phyloP scores from a whole-genome alignment of 495 filamentous ascomycete species.

The Daldinia grandis region DNA sequence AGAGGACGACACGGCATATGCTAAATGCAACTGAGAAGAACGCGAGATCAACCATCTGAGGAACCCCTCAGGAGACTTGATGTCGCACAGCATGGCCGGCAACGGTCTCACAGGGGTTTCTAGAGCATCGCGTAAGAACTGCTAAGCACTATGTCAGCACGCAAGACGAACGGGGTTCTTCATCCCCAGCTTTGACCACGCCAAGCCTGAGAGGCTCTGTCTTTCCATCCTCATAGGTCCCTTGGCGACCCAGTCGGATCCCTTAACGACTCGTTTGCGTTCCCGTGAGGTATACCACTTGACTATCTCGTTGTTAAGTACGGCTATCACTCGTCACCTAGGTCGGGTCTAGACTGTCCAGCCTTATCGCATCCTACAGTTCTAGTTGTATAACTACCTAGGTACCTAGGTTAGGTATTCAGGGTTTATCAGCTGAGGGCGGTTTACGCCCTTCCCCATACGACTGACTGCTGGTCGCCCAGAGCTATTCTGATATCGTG shows the following conservation, averaged over 20 bases:
- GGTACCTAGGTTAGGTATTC: too few species aligned
- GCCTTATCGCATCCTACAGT: slow-evolving; percentile 35
- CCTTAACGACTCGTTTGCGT: slow-evolving; percentile 33
- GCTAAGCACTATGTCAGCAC: slow-evolving; percentile 38
- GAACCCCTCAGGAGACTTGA: slow-evolving; percentile 35
- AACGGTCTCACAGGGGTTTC: slow-evolving; percentile 26
- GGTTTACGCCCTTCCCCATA: slow-evolving; percentile 9
- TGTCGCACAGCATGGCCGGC: slow-evolving; percentile 36
- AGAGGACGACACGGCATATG: slow-evolving; percentile 39
- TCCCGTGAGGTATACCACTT: slow-evolving; percentile 19
- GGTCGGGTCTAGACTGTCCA: slow-evolving; percentile 30
- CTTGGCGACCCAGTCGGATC: slow-evolving; percentile 39
- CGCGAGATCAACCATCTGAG: slow-evolving; percentile 35
- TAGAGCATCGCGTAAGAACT: slow-evolving; percentile 25
- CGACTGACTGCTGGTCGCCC: neutral
- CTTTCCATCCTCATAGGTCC: slow-evolving; percentile 34
- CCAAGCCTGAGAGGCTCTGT: slow-evolving; percentile 43
- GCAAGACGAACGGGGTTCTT: slow-evolving; percentile 14
- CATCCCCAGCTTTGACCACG: slow-evolving; percentile 25
- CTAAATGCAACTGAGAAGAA: slow-evolving; percentile 37
- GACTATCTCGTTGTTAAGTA: slow-evolving; percentile 25
- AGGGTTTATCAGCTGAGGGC: neutral
- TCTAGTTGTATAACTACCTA: slow-evolving; percentile 21
- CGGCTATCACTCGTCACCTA: slow-evolving; percentile 21
- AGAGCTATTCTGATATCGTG: slow-evolving; percentile 1